Evolutionary conservation across 2,329 filamentous ascomycete species (phyloP), one percentile per base, ranked within the genome.

Genomic region (Dothistroma septosporum): DNA sequence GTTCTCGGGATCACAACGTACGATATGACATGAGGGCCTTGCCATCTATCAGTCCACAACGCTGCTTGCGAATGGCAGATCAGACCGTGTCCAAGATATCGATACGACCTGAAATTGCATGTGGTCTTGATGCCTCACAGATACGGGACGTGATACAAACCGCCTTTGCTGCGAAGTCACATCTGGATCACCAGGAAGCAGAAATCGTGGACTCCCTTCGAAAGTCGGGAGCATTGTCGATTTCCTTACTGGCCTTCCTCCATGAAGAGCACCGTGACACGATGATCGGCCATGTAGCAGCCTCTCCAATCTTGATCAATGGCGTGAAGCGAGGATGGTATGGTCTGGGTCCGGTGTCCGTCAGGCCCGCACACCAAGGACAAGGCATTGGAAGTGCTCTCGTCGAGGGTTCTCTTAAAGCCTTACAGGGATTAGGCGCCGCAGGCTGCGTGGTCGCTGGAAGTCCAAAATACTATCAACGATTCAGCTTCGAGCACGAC

Each of bases 101-200:
- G 14, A n/a, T 44, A 16, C 14, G 41, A n/a, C 14, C 41, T 5
- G 41, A 44, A 16, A 28, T 8, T 7, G 21, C 4, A 1, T 2
- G 11, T 48, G 11, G n/a, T 28, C 2, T 33, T 53, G 50, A 53
- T 14, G 11, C 35, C 7, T 24, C 24, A 1, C 24, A 53, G 28
- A 49, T 57, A n/a, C 54, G 52, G 6, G 44, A 59, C 21, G 46
- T 55, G 0, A 37, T 62, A 47, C 4, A 6, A 8, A 57, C 55
- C 7, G 56, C 60, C 14, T 62, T 62, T 44, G 56, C 52, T 5
- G 46, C 53, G 22, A 62, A 62, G 55, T 62, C 60, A 8, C 60
- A 59, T 44, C 60, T 62, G 14, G 33, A 56, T 4, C 56, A 62
- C 47, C 32, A 55, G 35, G 60, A 62, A 22, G 24, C 31, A 28